Evolutionary conservation across 2,329 filamentous ascomycete species (phyloP), one percentile per base, ranked within the genome.

Genomic region (Botryotinia globosa): DNA sequence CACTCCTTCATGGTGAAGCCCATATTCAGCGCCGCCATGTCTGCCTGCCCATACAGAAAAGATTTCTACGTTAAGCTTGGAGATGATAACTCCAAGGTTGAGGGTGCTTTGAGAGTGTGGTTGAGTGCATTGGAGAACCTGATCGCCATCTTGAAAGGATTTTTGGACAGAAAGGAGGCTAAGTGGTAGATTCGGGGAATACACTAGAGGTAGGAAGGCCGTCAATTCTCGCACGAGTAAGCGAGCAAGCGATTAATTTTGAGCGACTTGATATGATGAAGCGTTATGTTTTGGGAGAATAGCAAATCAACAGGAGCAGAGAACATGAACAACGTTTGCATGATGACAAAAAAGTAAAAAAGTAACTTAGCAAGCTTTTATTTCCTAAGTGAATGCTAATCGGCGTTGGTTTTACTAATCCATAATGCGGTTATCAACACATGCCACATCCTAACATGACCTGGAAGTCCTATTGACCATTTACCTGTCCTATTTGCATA

Each of bases 51-150:
- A 2, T 97, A 98, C 87, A 90, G 95, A 78, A 93, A 93, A 82
- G 93, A 95, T 83, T 98, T 99, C 82, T 98, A 98, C 82, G 84
- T 84, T 76, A 97, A 98, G 88, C 86, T 99, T 61, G 94, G 92
- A 54, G 85, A 85, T 32, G 88, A 93, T 80, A 83, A 87, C 56
- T 83, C 81, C 44, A 88, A 91, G 82, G 91, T 96, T 66, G 78
- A 86, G 68, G 80, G 83, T 72, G 89, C 92, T 80, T 82, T 98
- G 79, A 84, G 86, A 77, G 84, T 85, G 75, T 98, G 95, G 87
- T 85, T 98, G 74, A 84, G 83, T n/a, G 89, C 91, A 14, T 85
- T 98, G 78, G 91, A 96, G 84, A 90, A 91, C 82, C 87, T 91
- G 77, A 90, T 98, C 66, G 84, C 78, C n/a, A 94, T 97, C 78